Base-by-base conservation (phyloP, 306 rosid genomes). In the Aeschynomene evenia region DNA sequence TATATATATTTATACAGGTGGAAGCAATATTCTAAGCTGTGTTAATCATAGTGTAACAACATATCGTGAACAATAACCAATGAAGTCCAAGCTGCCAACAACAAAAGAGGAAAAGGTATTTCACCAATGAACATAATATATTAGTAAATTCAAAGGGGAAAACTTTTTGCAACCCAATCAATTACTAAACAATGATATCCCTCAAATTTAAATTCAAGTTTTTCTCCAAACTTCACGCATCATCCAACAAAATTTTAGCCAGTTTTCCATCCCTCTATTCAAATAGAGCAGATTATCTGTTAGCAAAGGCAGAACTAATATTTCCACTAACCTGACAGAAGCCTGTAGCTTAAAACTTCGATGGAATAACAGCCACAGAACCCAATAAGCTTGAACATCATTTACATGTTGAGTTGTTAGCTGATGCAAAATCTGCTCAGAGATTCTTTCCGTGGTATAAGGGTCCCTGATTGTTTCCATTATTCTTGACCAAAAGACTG, bases 331-430 rank as follows among this genome's bases (percentile, higher is more conserved):
- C 98, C 98, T 88, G 37, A 82, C 79, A 29, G 96, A 90, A 74
- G 79, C 70, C 50, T 75, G 97, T 59, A 51, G 67, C 62, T 57
- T 80, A 59, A 79, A 63, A 63, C 6, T 72, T 52, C 74, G 86
- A 80, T 84, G 78, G 77, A 90, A 94, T 64, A 88, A 77, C 59
- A 90, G 70, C 98, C 98, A 94, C 42, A 94, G 79, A 73, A 85
- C 80, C 98, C 98, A 90, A 74, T 88, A 90, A 21, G 91, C 96
- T 80, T 88, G 86, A 66, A 88, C 73, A 83, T 90, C 97, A 85
- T 79, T 80, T 53, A 73, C 87, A 49, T 74, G 71, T 68, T 70
- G 77, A 60, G 80, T 76, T 55, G 85, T 91, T 81, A 94, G 86
- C 69, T 79, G 80, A 71, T 72, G 91, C 70, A 94, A 83, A 78